Evolutionary conservation across 371 early-diverging fungal species (phyloP).

Genomic region (Mortierella sp.): DNA sequence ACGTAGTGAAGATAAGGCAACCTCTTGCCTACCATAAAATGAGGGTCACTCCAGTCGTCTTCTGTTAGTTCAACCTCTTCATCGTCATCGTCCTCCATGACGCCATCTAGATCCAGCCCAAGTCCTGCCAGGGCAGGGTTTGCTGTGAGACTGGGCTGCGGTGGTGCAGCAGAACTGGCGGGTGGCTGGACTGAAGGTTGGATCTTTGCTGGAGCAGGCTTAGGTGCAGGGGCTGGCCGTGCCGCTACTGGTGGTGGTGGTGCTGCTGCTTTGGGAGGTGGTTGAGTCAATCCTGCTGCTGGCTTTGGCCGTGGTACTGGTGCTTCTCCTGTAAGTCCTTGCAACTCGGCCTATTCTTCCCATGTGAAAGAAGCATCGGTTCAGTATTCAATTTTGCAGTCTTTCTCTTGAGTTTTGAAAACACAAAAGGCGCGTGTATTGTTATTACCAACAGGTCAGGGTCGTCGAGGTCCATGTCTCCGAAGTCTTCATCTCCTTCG

Average conservation of each 20-base stretch:
- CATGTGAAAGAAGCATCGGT: not conserved
- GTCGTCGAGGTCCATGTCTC: conserved; percentile 69
- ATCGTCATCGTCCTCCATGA: conserved; percentile 49
- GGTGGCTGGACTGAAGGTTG: not conserved
- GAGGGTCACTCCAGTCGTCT: conserved; percentile 64
- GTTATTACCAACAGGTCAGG: conserved; percentile 62
- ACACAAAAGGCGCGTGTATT: not conserved
- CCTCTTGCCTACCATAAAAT: conserved; percentile 45
- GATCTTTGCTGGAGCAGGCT: conserved; percentile 3
- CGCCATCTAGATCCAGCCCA: conserved; percentile 50
- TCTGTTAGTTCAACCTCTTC: conserved; percentile 64
- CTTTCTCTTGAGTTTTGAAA: not conserved
- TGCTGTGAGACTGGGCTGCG: conserved; percentile 3
- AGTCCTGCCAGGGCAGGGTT: conserved; percentile 39
- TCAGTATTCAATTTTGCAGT: not conserved
- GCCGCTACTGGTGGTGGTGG: not conserved
- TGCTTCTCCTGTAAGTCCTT: conserved; percentile 42
- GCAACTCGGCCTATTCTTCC: conserved; percentile 44
- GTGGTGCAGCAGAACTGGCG: conserved; percentile 7
- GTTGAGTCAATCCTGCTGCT: conserved; percentile 9
- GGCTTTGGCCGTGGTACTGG: conserved; percentile 33
- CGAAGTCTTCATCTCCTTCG: conserved; percentile 62
- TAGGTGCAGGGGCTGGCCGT: not conserved
- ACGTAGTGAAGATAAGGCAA: not conserved
- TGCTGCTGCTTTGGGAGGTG: conserved; percentile 14